A percentile compares a stretch with the other conserved stretches of the same genome.
phyloP scores from a whole-genome alignment of 2,329 filamentous ascomycete genomes.

The Harringtonia lauricola region DNA sequence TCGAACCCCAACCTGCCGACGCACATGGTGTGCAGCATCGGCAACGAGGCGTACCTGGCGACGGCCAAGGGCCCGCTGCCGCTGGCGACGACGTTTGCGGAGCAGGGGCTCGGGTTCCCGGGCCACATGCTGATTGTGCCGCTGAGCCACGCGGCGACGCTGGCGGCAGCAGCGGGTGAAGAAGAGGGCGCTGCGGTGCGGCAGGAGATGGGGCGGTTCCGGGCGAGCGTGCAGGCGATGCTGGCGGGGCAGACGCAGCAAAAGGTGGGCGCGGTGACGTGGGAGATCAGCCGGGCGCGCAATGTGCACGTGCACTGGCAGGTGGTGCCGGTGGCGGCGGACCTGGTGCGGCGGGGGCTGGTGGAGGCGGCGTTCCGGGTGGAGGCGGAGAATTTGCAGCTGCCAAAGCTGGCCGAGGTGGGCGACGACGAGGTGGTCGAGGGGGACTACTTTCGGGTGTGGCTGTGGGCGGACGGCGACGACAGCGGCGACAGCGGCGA shows the following conservation, averaged over 20 bases:
- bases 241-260: conserved; percentile 42
- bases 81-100: conserved; percentile 53
- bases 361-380: conserved; percentile 85
- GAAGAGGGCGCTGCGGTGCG: conserved; percentile 52
- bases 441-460: conserved; percentile 68
- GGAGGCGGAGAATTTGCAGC: conserved; percentile 64
- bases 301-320: conserved; percentile 94
- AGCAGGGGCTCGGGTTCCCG: conserved; percentile 60
- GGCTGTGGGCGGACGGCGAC: conserved; percentile 59
- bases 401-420: conserved; percentile 34
- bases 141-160: conserved; percentile 66
- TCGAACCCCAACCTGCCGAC: conserved; percentile 74
- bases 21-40: conserved; percentile 85
- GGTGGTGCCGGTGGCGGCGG: conserved; percentile 63
- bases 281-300: conserved; percentile 74
- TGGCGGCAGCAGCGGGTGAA: conserved; percentile 43
- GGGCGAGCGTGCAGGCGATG: conserved; percentile 68
- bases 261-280: conserved; percentile 73
- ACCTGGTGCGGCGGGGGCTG: conserved; percentile 58
- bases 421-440: conserved; percentile 24
- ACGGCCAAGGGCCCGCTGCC: conserved; percentile 86
- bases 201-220: conserved; percentile 77
- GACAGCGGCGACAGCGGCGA: conserved; percentile 27
- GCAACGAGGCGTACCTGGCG: conserved; percentile 77
- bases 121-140: conserved; percentile 88